Percentiles rank a stretch among this genome's conserved stretches.
Evolutionary conservation across 2,329 filamentous ascomycete species (phyloP).

Genomic region (Phaeomoniella chlamydospora): DNA sequence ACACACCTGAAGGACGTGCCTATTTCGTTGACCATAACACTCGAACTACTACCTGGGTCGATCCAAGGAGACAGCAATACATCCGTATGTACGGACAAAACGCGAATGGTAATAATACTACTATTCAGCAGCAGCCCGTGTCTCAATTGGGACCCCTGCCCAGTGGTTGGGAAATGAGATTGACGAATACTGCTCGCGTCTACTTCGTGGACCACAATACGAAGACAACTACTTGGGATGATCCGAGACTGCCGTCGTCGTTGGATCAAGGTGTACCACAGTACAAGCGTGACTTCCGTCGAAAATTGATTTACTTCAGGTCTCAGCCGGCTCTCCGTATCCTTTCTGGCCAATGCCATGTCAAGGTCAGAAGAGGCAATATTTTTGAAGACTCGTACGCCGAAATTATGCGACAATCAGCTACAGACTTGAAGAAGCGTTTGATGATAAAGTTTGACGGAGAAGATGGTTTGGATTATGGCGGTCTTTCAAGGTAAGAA

Average conservation of each 20-base stretch:
- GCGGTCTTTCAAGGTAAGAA: slow-evolving; percentile 67
- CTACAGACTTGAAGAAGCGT: slow-evolving; percentile 91
- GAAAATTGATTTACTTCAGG: slow-evolving; percentile 98
- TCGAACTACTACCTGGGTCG: slow-evolving; percentile 94
- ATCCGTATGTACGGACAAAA: slow-evolving; percentile 96
- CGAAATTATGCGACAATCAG: slow-evolving; percentile 92
- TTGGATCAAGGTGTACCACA: slow-evolving; percentile 96
- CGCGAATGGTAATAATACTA: slow-evolving; percentile 50
- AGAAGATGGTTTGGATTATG: slow-evolving; percentile 94
- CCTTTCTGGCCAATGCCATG: slow-evolving; percentile 89
- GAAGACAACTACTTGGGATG: slow-evolving; percentile 98
- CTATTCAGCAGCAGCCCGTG: slow-evolving; percentile 92
- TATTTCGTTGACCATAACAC: slow-evolving; percentile 99
- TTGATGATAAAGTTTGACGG: slow-evolving; percentile 99
- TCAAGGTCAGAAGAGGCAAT: slow-evolving; percentile 90
- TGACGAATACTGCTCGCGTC: slow-evolving; percentile 92
- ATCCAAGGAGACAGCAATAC: slow-evolving; percentile 92
- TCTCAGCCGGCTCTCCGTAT: slow-evolving; percentile 95
- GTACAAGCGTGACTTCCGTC: slow-evolving; percentile 96
- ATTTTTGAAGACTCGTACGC: slow-evolving; percentile 99
- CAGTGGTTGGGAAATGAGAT: slow-evolving; percentile 98
- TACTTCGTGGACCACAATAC: slow-evolving; percentile 99
- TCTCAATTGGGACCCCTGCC: slow-evolving; percentile 90
- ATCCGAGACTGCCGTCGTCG: slow-evolving; percentile 85
- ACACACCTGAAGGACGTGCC: slow-evolving; percentile 82